phyloP scores from a whole-genome alignment of 768 basidiomycete genomes.

The Dendrothele bispora region DNA sequence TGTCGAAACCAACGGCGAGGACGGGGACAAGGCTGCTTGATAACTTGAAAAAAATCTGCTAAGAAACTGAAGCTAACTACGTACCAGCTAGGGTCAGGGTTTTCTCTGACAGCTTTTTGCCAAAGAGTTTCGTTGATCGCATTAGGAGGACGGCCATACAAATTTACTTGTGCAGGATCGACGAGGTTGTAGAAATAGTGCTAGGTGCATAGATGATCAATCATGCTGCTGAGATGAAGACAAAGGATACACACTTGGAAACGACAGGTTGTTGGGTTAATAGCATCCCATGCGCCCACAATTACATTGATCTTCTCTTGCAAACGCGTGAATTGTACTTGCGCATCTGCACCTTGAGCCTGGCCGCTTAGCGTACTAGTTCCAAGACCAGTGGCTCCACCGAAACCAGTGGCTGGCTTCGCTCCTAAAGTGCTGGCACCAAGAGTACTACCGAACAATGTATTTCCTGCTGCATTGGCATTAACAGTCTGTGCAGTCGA shows the following conservation, averaged over 20 bases:
- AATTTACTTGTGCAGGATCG: constrained; percentile 59
- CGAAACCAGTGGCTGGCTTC: constrained; percentile 23
- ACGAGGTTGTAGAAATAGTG: constrained; percentile 86
- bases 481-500: constrained; percentile 25
- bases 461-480: constrained; percentile 26
- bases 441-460: constrained; percentile 21
- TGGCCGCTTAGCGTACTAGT: constrained; percentile 30
- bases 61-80: constrained; percentile 17
- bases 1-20: constrained; percentile 79
- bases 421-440: constrained; percentile 26
- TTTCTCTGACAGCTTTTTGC: constrained; percentile 78
- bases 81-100: constrained; percentile 79
- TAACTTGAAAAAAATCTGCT: not conserved
- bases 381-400: no score
- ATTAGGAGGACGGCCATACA: constrained; percentile 73
- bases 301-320: constrained; percentile 63
- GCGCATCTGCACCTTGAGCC: constrained; percentile 58
- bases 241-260: constrained; percentile 64
- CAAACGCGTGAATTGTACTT: constrained; percentile 54
- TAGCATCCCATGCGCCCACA: constrained; percentile 60
- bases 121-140: constrained; percentile 71
- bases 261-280: constrained; percentile 60
- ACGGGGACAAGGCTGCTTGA: constrained; percentile 69
- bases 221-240: constrained; percentile 1
- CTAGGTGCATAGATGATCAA: constrained; percentile 32